These are phyloP conservation scores for Odontarrhena argentea DNA, from an alignment of 345 rosid genomes.

Conservation along the genomic window DNA sequence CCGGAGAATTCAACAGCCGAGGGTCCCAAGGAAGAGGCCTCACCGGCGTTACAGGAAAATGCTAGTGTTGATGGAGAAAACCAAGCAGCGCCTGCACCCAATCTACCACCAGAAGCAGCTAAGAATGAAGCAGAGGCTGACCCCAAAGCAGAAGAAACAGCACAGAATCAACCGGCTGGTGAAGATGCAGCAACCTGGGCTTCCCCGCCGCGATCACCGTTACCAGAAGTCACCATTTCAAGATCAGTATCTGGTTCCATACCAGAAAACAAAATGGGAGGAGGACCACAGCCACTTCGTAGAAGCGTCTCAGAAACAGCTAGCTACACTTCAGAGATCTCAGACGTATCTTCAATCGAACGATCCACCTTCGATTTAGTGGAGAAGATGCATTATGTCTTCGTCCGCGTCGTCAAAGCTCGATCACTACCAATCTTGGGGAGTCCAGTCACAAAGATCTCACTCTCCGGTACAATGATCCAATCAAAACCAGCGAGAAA, in stretches of 20 bases:
- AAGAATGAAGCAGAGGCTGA: slow-evolving; percentile 7
- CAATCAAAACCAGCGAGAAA: slow-evolving; percentile 65
- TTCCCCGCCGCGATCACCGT: slow-evolving; percentile 39
- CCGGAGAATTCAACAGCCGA: slow-evolving; percentile 26
- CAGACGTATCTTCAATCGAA: slow-evolving; percentile 62
- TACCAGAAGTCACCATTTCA: slow-evolving; percentile 49
- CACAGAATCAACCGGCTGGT: slow-evolving; percentile 22
- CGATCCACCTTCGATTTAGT: slow-evolving; percentile 86
- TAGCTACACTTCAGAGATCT: slow-evolving; percentile 55
- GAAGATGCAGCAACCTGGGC: slow-evolving; percentile 38
- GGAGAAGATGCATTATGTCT: slow-evolving; percentile 91
- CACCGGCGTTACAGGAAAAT: slow-evolving; percentile 36
- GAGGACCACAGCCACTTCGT: slow-evolving; percentile 53
- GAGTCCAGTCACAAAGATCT: slow-evolving; percentile 62
- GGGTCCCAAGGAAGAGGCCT: slow-evolving; percentile 17
- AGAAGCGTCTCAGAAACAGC: slow-evolving; percentile 46
- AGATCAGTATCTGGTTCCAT: slow-evolving; percentile 48
- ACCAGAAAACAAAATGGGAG: slow-evolving; percentile 52
- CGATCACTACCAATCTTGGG: slow-evolving; percentile 69
- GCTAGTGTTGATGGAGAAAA: slow-evolving; percentile 39
- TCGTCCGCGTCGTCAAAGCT: slow-evolving; percentile 81
- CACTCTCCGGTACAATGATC: slow-evolving; percentile 47
- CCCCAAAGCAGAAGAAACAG: slow-evolving; percentile 28
- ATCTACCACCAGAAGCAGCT: slow-evolving; percentile 28
- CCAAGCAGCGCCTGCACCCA: slow-evolving; percentile 27